These are phyloP conservation scores for Podila minutissima DNA, from an alignment of 192 early-diverging fungal species.

Conservation along the genomic window DNA sequence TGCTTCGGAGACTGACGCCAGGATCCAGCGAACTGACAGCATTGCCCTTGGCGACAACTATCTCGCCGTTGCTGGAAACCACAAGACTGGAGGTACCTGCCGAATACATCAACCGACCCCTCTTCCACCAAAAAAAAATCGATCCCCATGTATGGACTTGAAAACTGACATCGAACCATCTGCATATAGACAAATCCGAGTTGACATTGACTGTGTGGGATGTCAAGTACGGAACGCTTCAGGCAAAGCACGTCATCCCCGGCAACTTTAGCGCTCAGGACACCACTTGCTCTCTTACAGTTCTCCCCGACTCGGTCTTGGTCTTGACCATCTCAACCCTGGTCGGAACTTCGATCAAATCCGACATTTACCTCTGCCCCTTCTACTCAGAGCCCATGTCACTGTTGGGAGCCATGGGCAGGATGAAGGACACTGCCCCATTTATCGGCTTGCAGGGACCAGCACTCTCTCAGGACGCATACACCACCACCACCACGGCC, in stretches of 20 bases:
- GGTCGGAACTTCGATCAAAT: slow-evolving; percentile 41
- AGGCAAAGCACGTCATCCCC: slow-evolving; percentile 47
- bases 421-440: slow-evolving; percentile 54
- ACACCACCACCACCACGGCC: slow-evolving; percentile 27
- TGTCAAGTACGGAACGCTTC: slow-evolving; percentile 60
- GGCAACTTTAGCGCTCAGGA: slow-evolving; percentile 18
- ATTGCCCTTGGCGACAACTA: slow-evolving; percentile 55
- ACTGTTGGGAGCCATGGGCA: slow-evolving; percentile 61
- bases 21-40: slow-evolving; percentile 26
- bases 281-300: slow-evolving; percentile 44
- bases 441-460: slow-evolving; percentile 29
- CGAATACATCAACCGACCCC: neutral
- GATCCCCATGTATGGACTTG: neutral
- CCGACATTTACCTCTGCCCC: slow-evolving; percentile 53
- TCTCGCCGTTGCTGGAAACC: slow-evolving; percentile 54
- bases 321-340: slow-evolving; percentile 48
- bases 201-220: slow-evolving; percentile 61
- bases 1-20: slow-evolving; percentile 11
- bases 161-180: neutral
- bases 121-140: neutral
- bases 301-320: slow-evolving; percentile 53
- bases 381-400: slow-evolving; percentile 62
- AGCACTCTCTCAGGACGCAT: slow-evolving; percentile 32
- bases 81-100: slow-evolving; percentile 20
- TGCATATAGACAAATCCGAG: slow-evolving; percentile 32